Evolutionary conservation across 305 asterid species (phyloP), one percentile per base, ranked within the genome.

Genomic region (Fraxinus nigra): DNA sequence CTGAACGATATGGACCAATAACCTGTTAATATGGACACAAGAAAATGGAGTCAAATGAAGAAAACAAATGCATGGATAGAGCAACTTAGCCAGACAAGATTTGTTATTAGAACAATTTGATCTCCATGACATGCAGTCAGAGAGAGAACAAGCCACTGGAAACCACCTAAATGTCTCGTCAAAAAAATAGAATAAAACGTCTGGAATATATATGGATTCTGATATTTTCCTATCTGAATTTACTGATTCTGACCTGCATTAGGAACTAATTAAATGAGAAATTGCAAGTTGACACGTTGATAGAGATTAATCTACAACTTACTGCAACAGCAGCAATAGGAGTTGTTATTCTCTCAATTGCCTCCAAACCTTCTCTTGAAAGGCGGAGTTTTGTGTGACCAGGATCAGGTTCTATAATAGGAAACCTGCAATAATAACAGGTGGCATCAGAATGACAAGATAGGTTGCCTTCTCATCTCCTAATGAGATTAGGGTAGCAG

Each of bases 1-100:
- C 99, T 26, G 99, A 97, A 79, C 99, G 98, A 89, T 94, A 94
- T 3, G 99, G 99, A 80, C 99, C 99, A 83, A 97, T 97, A 78
- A 94, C 99, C 99, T 97, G 89, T 43, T 78, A 82, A 83, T 10
- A 83, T 7, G 81, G 26, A 76, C 86, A 65, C 24, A 54, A 46
- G 9, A 80, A 69, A 69, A 80, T 32, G 82, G 74, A 40, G 77
- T 78, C 74, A 85, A 74, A 8, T 14, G 54, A 75, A 51, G 77
- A 59, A 54, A 14, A 22, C 28, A 35, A 51, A 61, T 18, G 3
- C 30, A 11, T 79, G 82, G 65, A 63, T 35, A 79, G 11, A 30
- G 46, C 26, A 6, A 79, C 54, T 59, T 80, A 40, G 63, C 69
- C 5, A 30, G 76, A 82, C 35, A 61, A 59, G 24, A 20, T 13